These are phyloP conservation scores for Xylaria curta DNA, from an alignment of 495 filamentous ascomycete species.

Conservation along the genomic window DNA sequence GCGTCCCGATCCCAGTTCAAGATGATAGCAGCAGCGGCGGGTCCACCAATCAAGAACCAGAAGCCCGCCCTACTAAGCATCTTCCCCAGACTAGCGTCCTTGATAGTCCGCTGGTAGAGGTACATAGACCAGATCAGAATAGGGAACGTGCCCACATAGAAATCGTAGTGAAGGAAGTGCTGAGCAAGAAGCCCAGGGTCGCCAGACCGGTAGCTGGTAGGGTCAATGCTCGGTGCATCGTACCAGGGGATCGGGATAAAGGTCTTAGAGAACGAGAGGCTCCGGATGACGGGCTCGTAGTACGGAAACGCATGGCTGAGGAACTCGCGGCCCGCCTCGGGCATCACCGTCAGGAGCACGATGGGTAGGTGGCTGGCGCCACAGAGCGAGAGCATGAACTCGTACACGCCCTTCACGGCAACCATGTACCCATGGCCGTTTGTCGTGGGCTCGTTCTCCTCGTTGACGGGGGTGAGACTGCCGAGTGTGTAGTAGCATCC, in stretches of 20 bases:
- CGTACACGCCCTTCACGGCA: conserved; percentile 59
- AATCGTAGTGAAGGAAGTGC: conserved; percentile 65
- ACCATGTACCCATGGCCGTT: conserved; percentile 41
- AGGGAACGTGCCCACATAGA: conserved; percentile 58
- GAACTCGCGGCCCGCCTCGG: conserved; percentile 35
- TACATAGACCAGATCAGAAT: conserved; percentile 62
- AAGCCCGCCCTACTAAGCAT: conserved; percentile 46
- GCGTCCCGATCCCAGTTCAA: conserved; percentile 66
- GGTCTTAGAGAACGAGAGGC: conserved; percentile 47
- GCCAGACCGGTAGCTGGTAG: conserved; percentile 42
- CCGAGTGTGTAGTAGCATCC: conserved; percentile 33
- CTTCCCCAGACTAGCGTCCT: conserved; percentile 41
- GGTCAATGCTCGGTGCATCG: conserved; percentile 33
- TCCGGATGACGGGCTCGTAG: conserved; percentile 46
- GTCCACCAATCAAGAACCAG: conserved; percentile 56
- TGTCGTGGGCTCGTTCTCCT: conserved; percentile 33
- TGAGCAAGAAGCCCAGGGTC: conserved; percentile 57
- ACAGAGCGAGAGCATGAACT: conserved; percentile 57
- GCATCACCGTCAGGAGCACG: conserved; percentile 52
- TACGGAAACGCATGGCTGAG: conserved; percentile 52
- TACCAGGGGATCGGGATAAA: conserved; percentile 38
- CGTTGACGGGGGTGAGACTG: conserved; percentile 34
- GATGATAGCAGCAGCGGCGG: conserved; percentile 55
- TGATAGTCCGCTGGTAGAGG: conserved; percentile 49
- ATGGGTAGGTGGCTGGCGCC: conserved; percentile 52